A percentile compares a stretch with the other conserved stretches of the same genome.
Evolutionary conservation across 495 filamentous ascomycete genomes (phyloP).

Genomic region (Elasticomyces elasticus): DNA sequence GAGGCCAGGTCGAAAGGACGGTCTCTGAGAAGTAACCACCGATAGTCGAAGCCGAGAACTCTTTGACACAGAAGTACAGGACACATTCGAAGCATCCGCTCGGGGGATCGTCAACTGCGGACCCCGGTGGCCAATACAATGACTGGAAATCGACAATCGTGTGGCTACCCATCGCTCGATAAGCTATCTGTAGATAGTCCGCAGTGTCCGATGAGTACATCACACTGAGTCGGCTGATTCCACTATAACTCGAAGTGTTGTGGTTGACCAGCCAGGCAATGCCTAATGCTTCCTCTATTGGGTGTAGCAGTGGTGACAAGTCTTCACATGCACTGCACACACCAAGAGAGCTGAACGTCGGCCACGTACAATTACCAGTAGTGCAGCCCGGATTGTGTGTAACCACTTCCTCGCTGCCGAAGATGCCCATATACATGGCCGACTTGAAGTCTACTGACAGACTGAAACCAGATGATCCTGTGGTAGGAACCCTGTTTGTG

Average conservation of each 20-base stretch:
- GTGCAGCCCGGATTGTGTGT: neutral
- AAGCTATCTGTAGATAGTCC: neutral
- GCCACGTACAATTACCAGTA: constrained; percentile 11
- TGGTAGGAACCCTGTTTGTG: neutral
- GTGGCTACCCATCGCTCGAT: neutral
- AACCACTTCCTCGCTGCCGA: neutral
- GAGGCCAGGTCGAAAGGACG: constrained; percentile 1
- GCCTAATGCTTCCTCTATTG: too few relatives aligned
- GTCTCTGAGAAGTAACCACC: constrained; percentile 1
- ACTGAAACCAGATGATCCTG: neutral
- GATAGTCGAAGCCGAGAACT: neutral
- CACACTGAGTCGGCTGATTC: neutral
- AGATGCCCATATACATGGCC: neutral
- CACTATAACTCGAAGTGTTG: neutral
- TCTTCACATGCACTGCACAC: constrained; percentile 6
- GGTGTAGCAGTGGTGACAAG: neutral
- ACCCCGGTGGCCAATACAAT: neutral
- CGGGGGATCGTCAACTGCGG: neutral
- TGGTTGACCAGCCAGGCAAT: neutral
- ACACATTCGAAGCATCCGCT: constrained; percentile 3
- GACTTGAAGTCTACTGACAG: neutral
- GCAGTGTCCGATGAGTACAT: neutral
- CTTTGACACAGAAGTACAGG: constrained; percentile 9
- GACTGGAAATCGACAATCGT: neutral
- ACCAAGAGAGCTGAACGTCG: constrained; percentile 3